Evolutionary conservation across 75 land plant species (phyloP).

Genomic region (Gnetum montanum): DNA sequence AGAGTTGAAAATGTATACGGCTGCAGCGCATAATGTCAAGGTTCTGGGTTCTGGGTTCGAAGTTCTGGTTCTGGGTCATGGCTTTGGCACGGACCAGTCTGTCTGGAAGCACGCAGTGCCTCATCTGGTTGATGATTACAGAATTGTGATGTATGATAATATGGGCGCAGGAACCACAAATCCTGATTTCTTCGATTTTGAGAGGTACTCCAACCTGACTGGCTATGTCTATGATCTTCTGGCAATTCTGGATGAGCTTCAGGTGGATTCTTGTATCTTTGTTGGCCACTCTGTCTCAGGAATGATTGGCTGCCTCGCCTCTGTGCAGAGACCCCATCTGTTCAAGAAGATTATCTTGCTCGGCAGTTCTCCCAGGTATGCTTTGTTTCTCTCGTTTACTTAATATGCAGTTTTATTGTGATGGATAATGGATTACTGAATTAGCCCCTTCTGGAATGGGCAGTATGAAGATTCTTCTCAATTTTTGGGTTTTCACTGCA

Average conservation of each 20-base stretch:
- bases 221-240: constrained; percentile 89
- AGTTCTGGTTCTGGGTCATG: constrained; percentile 76
- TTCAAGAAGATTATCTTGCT: constrained; percentile 68
- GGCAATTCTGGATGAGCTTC: constrained; percentile 71
- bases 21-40: constrained; percentile 74
- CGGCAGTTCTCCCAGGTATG: constrained; percentile 74
- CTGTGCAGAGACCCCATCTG: constrained; percentile 69
- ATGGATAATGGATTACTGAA: not conserved
- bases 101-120: constrained; percentile 93
- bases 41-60: constrained; percentile 56
- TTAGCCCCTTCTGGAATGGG: not conserved
- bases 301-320: constrained; percentile 71
- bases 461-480: not conserved
- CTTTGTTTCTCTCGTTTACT: no score
- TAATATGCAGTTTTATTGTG: not conserved
- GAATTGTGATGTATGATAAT: constrained; percentile 69
- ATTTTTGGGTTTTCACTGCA: not conserved
- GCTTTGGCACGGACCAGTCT: constrained; percentile 95
- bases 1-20: constrained; percentile 7
- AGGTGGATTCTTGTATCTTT: constrained; percentile 50
- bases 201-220: constrained; percentile 67
- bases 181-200: constrained; percentile 91
- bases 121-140: constrained; percentile 65
- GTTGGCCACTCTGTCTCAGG: constrained; percentile 91
- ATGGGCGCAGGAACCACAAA: constrained; percentile 95